Conservation (phyloP, 257 asterid species). For the Linaria vulgaris region DNA sequence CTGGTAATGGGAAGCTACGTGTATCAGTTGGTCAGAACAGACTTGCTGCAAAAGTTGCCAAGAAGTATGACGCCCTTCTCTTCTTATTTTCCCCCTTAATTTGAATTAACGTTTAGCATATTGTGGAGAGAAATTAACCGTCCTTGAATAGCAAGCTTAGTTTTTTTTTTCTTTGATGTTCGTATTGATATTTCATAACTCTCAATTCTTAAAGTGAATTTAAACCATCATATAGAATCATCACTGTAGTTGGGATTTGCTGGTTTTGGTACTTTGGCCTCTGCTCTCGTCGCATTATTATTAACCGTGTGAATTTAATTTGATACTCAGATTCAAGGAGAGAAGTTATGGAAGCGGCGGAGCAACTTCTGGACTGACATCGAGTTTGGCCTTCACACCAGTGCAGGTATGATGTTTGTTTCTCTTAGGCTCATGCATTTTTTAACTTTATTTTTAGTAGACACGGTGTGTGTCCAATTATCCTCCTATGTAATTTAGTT, state of each 20-base stretch:
- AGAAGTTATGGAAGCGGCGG: conserved; percentile 76
- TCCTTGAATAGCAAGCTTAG: background rate
- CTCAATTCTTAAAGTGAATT: background rate
- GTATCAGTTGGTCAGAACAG: conserved; percentile 76
- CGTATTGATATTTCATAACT: background rate
- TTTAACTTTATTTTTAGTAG: background rate
- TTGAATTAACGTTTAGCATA: conserved; percentile 10
- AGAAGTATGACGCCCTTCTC: conserved; percentile 50
- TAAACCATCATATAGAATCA: background rate
- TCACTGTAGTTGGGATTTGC: background rate
- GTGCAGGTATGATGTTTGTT: conserved; percentile 71
- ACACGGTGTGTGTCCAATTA: background rate
- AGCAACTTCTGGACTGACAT: conserved; percentile 92
- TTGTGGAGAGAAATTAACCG: conserved; percentile 4
- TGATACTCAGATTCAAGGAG: conserved; percentile 69
- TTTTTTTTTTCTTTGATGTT: background rate
- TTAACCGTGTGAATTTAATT: conserved; percentile 2
- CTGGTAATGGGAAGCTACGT: conserved; percentile 95
- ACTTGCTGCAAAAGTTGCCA: conserved; percentile 89
- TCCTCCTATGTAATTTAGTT: background rate
- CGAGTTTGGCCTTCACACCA: conserved; percentile 96
- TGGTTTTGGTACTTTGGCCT: background rate
- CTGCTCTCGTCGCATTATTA: conserved; percentile 15
- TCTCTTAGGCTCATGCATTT: conserved; percentile 6
- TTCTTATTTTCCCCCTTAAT: background rate